Conservation (phyloP, 1,139 yeast species). For the Zygosaccharomyces sapae region DNA sequence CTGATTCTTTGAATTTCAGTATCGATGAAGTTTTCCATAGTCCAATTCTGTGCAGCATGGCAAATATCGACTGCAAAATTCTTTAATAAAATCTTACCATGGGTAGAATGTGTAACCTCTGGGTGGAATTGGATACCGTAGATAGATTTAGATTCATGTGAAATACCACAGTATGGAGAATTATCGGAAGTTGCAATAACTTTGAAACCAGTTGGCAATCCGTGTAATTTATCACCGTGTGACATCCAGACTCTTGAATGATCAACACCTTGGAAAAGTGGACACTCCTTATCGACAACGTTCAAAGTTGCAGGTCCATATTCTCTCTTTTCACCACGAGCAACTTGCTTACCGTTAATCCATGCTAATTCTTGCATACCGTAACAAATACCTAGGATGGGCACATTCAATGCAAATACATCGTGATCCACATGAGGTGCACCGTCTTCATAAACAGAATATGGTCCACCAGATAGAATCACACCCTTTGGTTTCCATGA, state of each 20-base stretch:
- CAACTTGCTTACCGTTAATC: conserved; percentile 94
- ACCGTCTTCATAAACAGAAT: conserved; percentile 90
- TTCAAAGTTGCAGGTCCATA: conserved; percentile 93
- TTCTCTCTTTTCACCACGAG: conserved; percentile 96
- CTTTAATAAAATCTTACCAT: conserved; percentile 80
- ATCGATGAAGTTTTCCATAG: conserved; percentile 95
- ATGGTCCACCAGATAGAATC: conserved; percentile 95
- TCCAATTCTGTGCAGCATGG: conserved; percentile 86
- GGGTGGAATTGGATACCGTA: conserved; percentile 99
- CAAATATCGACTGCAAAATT: conserved; percentile 94
- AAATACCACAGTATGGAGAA: conserved; percentile 94
- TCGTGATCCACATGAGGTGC: conserved; percentile 98
- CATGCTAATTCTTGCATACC: conserved; percentile 99
- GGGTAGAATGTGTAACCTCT: conserved; percentile 93
- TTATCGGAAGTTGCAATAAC: conserved; percentile 87
- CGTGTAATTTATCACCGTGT: conserved; percentile 92
- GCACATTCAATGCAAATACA: conserved; percentile 84
- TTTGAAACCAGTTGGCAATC: conserved; percentile 84
- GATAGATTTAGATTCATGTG: conserved; percentile 66
- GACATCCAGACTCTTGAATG: conserved; percentile 98
- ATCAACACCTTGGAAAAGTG: conserved; percentile 81
- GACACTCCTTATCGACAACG: conserved; percentile 63
- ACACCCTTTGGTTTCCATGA: conserved; percentile 96
- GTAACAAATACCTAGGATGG: conserved; percentile 95
- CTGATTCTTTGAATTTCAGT: conserved; percentile 92